Percentiles rank a stretch among this genome's conserved stretches.
Conservation (phyloP, 2,329 filamentous ascomycete species). For the Stemphylium beticola region DNA sequence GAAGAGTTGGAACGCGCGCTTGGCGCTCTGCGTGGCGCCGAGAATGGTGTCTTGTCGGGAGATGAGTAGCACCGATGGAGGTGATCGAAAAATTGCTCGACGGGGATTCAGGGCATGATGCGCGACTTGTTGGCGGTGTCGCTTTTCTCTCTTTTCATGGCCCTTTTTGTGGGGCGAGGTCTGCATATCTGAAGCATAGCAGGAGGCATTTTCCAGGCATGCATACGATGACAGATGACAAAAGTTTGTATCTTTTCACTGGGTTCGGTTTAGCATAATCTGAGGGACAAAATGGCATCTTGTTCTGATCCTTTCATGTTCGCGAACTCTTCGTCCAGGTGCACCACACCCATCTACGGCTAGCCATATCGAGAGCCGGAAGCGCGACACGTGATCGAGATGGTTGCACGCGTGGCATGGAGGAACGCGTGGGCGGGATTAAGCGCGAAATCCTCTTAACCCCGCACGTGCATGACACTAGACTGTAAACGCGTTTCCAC, state of each 20-base stretch:
- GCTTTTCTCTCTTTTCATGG: no score
- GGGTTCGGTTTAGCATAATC: background rate
- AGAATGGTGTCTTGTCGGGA: constrained; percentile 30
- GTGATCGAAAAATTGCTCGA: no score
- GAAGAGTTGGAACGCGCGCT: constrained; percentile 77
- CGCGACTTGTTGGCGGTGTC: no score
- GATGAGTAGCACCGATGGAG: constrained; percentile 12
- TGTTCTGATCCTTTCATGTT: background rate
- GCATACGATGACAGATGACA: background rate
- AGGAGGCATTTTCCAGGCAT: background rate
- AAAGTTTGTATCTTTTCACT: background rate
- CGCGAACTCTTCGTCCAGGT: background rate
- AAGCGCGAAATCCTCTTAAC: constrained; percentile 1
- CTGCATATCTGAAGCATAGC: no score
- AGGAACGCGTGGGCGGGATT: background rate
- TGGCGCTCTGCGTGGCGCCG: constrained; percentile 64
- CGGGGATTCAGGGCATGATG: no score
- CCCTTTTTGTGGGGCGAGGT: no score
- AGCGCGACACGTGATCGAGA: no score
- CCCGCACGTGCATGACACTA: constrained; percentile 15
- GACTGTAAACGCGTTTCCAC: constrained; percentile 22
- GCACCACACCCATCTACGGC: background rate
- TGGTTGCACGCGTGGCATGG: background rate
- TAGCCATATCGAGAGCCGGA: background rate
- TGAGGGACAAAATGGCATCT: background rate